These are phyloP conservation scores for Nicotiana rustica DNA, from an alignment of 305 asterid genomes.

Conservation along the genomic window DNA sequence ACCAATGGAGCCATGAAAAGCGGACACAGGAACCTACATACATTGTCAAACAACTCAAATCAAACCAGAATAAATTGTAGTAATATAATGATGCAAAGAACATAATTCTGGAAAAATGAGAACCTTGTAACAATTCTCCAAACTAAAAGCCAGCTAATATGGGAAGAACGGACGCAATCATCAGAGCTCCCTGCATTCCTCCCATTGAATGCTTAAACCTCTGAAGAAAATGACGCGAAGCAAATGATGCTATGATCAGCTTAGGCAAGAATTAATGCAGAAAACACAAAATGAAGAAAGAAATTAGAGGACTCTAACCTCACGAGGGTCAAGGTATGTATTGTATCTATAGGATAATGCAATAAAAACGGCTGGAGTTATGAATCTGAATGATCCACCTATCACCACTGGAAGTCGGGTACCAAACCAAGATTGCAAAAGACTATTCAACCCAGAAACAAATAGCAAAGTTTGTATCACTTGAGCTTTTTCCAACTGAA, in stretches of 20 bases:
- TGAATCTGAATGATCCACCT: constrained; percentile 86
- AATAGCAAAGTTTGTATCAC: constrained; percentile 82
- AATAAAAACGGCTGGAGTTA: constrained; percentile 74
- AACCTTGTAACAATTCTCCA: constrained; percentile 87
- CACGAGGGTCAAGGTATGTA: constrained; percentile 52
- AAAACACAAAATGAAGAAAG: constrained; percentile 11
- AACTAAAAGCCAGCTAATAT: constrained; percentile 70
- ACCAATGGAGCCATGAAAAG: constrained; percentile 91
- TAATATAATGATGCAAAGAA: not conserved
- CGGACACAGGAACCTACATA: constrained; percentile 78
- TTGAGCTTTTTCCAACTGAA: constrained; percentile 78
- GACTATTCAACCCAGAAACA: constrained; percentile 83
- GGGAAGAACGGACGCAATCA: constrained; percentile 82
- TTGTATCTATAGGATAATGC: constrained; percentile 61
- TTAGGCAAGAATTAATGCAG: not conserved
- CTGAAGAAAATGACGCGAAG: constrained; percentile 48
- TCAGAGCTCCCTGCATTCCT: constrained; percentile 90
- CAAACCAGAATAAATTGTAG: constrained; percentile 25
- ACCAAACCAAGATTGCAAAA: constrained; percentile 84
- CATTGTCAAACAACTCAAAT: constrained; percentile 36
- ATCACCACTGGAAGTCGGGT: constrained; percentile 83
- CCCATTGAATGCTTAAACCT: constrained; percentile 82
- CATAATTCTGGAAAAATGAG: not conserved
- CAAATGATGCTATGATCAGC: constrained; percentile 10
- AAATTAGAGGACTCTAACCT: constrained; percentile 50